phyloP scores from a whole-genome alignment of 2,329 filamentous ascomycete genomes.

The Mycosphaerelloides madeirae region DNA sequence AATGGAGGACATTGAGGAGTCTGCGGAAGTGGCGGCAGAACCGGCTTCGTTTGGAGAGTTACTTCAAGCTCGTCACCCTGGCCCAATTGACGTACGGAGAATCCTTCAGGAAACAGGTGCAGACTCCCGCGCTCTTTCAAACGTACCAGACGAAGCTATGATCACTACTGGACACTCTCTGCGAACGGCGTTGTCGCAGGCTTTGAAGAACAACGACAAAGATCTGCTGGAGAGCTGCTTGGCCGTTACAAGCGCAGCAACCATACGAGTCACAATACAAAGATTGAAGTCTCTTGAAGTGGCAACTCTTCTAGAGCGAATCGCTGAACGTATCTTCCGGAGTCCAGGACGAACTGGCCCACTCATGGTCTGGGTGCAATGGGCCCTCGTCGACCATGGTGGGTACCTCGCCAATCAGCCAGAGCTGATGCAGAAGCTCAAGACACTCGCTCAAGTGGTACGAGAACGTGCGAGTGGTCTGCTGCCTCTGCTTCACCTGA shows the following conservation, averaged over 20 bases:
- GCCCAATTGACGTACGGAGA: conserved; percentile 70
- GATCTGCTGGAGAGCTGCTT: conserved; percentile 89
- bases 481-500: conserved; percentile 76
- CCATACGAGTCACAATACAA: conserved; percentile 84
- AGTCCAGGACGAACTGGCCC: conserved; percentile 84
- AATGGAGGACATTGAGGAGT: conserved; percentile 22
- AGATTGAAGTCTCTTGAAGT: conserved; percentile 82
- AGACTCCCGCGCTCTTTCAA: conserved; percentile 35
- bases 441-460: conserved; percentile 77
- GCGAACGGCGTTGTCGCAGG: conserved; percentile 87
- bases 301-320: conserved; percentile 69
- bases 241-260: conserved; percentile 68
- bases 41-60: conserved; percentile 82
- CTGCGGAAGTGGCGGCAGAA: conserved; percentile 26
- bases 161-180: conserved; percentile 54
- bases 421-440: conserved; percentile 73
- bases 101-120: conserved; percentile 34
- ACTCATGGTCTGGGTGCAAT: conserved; percentile 93
- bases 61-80: conserved; percentile 62
- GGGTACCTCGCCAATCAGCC: conserved; percentile 83
- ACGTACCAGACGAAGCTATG: conserved; percentile 44
- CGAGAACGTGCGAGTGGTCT: conserved; percentile 80
- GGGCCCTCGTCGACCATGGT: conserved; percentile 87
- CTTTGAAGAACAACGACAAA: conserved; percentile 84
- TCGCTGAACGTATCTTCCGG: conserved; percentile 81